Percentiles rank a stretch among this genome's conserved stretches.
phyloP scores from a whole-genome alignment of 2,329 filamentous ascomycete genomes.

The Trichoderma citrinoviride region DNA sequence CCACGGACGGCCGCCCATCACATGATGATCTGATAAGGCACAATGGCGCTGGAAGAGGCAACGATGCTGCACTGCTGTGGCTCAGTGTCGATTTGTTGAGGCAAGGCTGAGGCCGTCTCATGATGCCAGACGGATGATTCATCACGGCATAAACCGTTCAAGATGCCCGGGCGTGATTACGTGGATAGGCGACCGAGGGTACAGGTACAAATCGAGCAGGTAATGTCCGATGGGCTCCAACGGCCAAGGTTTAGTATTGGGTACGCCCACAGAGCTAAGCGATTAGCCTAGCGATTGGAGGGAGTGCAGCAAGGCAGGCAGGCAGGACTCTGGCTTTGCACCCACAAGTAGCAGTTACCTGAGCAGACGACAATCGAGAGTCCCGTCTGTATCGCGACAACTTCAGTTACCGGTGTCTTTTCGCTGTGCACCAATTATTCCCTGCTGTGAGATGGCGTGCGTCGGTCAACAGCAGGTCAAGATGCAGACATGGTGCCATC shows the following conservation, averaged over 20 bases:
- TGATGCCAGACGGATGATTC: neutral
- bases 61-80: too few species aligned
- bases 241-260: neutral
- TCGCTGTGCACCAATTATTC: neutral
- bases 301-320: too few species aligned
- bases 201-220: too few species aligned
- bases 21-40: conserved; percentile 18
- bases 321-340: too few species aligned
- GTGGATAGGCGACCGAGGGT: neutral
- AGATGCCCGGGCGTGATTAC: conserved; percentile 12
- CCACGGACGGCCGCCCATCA: conserved; percentile 19
- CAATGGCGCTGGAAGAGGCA: neutral
- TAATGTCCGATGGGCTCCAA: neutral
- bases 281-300: too few species aligned
- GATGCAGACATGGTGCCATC: neutral
- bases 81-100: neutral
- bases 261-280: neutral
- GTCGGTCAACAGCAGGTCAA: neutral
- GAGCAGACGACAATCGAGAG: too few species aligned
- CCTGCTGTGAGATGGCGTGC: neutral
- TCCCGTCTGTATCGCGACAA: too few species aligned
- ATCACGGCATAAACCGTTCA: neutral
- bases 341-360: too few species aligned
- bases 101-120: conserved; percentile 1
- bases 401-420: too few species aligned